phyloP scores from a whole-genome alignment of 306 rosid species.

The Vachellia collinsii region DNA sequence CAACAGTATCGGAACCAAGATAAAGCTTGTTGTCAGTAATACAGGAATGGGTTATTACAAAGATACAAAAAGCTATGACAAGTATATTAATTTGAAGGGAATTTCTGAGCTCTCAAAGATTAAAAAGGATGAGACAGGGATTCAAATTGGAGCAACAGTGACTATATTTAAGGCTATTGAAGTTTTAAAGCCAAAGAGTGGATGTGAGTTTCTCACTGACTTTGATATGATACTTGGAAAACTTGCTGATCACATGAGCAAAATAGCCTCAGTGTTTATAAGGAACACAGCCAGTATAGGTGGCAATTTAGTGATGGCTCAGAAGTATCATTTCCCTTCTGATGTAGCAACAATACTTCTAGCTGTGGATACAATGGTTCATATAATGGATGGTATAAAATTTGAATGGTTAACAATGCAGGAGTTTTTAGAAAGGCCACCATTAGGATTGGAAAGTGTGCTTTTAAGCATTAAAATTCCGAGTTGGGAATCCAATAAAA shows the following conservation, averaged over 20 bases:
- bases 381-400: conserved; percentile 51
- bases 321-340: conserved; percentile 76
- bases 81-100: not conserved
- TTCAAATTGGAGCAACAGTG: conserved; percentile 73
- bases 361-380: conserved; percentile 67
- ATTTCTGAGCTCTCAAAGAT: conserved; percentile 30
- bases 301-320: conserved; percentile 93
- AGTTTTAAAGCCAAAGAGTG: conserved; percentile 39
- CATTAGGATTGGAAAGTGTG: no score
- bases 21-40: conserved; percentile 31
- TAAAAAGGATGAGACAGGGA: conserved; percentile 55
- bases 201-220: not conserved
- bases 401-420: conserved; percentile 62
- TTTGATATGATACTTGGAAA: not conserved
- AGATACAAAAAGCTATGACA: conserved; percentile 57
- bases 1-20: conserved; percentile 26
- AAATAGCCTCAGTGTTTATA: conserved; percentile 17
- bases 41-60: conserved; percentile 66
- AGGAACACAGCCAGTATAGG: conserved; percentile 46
- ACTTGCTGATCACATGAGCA: conserved; percentile 5
- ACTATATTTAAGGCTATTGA: conserved; percentile 69
- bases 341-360: conserved; percentile 83
- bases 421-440: conserved; percentile 33
- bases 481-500: conserved; percentile 39
- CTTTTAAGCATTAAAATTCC: conserved; percentile 59